These are phyloP conservation scores for Yamadazyma takamatsuzukensis DNA, from an alignment of 805 yeast species.

Conservation along the genomic window DNA sequence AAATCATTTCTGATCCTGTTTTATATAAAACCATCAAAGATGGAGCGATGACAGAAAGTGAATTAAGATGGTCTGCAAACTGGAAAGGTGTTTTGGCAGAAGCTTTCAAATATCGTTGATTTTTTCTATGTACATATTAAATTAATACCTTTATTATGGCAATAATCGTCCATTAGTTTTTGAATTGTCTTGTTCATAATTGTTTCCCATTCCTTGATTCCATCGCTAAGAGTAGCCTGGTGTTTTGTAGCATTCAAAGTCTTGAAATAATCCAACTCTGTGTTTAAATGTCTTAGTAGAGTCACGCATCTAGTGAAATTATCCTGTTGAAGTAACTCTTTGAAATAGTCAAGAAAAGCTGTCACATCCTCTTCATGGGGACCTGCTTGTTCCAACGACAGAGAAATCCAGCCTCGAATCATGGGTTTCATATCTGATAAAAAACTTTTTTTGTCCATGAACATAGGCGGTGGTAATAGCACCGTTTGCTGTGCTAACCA, in stretches of 20 bases:
- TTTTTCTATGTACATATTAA: background rate
- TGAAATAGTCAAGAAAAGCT: constrained; percentile 18
- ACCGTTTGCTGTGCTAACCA: constrained; percentile 21
- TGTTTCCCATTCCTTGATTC: constrained; percentile 7
- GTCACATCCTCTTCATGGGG: constrained; percentile 32
- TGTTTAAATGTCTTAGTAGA: constrained; percentile 13
- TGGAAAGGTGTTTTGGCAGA: constrained; percentile 55
- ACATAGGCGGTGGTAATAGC: constrained; percentile 11
- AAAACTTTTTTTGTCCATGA: constrained; percentile 11
- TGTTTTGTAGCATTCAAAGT: background rate
- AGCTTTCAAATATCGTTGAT: constrained; percentile 17
- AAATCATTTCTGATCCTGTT: constrained; percentile 25
- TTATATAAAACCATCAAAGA: constrained; percentile 42
- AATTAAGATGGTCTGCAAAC: constrained; percentile 66
- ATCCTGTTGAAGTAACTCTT: constrained; percentile 14
- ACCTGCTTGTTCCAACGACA: constrained; percentile 27
- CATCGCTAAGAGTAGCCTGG: background rate
- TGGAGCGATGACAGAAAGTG: constrained; percentile 76
- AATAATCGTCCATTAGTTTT: background rate
- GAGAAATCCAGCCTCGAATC: constrained; percentile 24
- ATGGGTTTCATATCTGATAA: constrained; percentile 14
- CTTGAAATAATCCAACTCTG: constrained; percentile 5
- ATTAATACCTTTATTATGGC: constrained; percentile 4
- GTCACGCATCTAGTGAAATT: constrained; percentile 16
- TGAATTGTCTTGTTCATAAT: constrained; percentile 1